These are phyloP conservation scores for Malassezia cuniculi DNA, from an alignment of 1,284 basidiomycete genomes.

Conservation along the genomic window DNA sequence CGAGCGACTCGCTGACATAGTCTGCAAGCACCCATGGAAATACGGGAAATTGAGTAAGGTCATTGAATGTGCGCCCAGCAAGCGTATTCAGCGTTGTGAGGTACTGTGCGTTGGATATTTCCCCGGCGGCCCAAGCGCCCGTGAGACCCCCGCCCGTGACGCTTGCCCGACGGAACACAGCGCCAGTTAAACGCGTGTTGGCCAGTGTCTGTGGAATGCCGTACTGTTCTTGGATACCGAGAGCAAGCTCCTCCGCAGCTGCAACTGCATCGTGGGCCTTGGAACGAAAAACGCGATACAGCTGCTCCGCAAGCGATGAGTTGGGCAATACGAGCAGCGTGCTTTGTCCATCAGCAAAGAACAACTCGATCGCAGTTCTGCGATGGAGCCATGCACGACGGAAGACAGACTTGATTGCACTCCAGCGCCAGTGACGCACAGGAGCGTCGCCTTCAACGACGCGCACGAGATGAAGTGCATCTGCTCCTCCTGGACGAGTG, in stretches of 20 bases:
- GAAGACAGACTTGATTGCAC: slow-evolving; percentile 16
- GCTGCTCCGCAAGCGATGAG: slow-evolving; percentile 19
- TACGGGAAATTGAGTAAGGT: slow-evolving; percentile 88
- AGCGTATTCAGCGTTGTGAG: slow-evolving; percentile 43
- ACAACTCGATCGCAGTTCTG: slow-evolving; percentile 37
- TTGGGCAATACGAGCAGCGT: slow-evolving; percentile 38
- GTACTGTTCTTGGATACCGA: slow-evolving; percentile 20
- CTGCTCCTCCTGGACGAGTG: slow-evolving; percentile 54
- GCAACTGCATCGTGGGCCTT: slow-evolving; percentile 24
- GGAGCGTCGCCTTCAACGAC: slow-evolving; percentile 19
- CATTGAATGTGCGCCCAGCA: slow-evolving; percentile 45
- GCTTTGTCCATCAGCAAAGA: slow-evolving; percentile 43
- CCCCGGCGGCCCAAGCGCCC: slow-evolving; percentile 32
- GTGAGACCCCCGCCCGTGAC: slow-evolving; percentile 33
- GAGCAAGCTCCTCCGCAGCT: slow-evolving; percentile 21
- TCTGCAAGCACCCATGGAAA: slow-evolving; percentile 82
- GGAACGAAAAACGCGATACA: slow-evolving; percentile 22
- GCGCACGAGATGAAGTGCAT: slow-evolving; percentile 31
- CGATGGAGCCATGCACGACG: slow-evolving; percentile 36
- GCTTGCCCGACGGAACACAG: slow-evolving; percentile 22
- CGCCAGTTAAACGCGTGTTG: slow-evolving; percentile 22
- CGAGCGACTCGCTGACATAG: slow-evolving; percentile 62
- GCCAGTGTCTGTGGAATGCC: slow-evolving; percentile 10
- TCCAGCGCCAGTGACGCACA: slow-evolving; percentile 35
- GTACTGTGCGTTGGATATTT: slow-evolving; percentile 43